These are phyloP conservation scores for Debaryomyces subglobosus DNA, from an alignment of 1,139 yeast genomes.

Conservation along the genomic window DNA sequence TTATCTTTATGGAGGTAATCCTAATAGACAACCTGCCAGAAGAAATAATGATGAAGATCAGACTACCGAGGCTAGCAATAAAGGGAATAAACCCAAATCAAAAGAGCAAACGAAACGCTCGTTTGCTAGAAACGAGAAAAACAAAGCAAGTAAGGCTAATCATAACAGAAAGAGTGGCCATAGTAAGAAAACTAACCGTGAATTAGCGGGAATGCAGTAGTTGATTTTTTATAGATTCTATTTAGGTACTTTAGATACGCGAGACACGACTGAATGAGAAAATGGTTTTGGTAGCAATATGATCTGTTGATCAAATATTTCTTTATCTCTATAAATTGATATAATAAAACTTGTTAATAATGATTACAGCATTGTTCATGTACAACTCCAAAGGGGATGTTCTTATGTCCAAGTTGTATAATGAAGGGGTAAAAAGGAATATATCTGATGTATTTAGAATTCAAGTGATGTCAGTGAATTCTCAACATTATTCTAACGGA, in stretches of 20 bases:
- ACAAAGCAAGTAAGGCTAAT: conserved; percentile 60
- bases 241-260: neutral
- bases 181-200: conserved; percentile 61
- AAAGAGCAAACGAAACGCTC: conserved; percentile 27
- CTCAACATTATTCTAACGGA: conserved; percentile 18
- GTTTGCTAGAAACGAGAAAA: conserved; percentile 52
- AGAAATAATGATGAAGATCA: conserved; percentile 11
- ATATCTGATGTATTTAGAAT: conserved; percentile 90
- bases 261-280: conserved; percentile 5
- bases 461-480: conserved; percentile 69
- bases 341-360: conserved; percentile 24
- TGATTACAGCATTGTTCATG: conserved; percentile 81
- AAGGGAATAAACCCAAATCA: conserved; percentile 7
- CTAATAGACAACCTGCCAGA: conserved; percentile 17
- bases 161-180: conserved; percentile 68
- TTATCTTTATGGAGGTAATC: conserved; percentile 48
- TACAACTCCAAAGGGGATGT: conserved; percentile 84
- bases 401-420: conserved; percentile 73
- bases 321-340: neutral
- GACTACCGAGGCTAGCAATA: conserved; percentile 14
- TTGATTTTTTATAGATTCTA: neutral
- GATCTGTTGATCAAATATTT: neutral
- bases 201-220: conserved; percentile 61
- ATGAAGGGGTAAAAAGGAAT: conserved; percentile 64
- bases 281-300: neutral